A percentile compares a stretch with the other conserved stretches of the same genome.
Evolutionary conservation across 2,329 filamentous ascomycete species (phyloP).

Genomic region (Diaporthe velutina): DNA sequence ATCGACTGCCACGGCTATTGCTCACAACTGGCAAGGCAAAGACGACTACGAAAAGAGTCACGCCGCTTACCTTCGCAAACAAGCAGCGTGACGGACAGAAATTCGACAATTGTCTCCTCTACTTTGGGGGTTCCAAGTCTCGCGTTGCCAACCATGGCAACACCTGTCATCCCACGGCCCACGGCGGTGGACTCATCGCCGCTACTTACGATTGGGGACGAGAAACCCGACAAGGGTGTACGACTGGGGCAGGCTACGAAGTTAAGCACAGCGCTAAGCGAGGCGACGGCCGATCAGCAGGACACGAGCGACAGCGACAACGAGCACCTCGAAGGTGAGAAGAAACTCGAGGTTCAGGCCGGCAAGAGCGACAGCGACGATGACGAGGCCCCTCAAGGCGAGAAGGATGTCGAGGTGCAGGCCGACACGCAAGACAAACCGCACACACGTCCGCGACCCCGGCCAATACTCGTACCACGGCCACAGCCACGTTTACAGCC

Average conservation of each 20-base stretch:
- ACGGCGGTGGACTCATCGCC: slow-evolving; percentile 4
- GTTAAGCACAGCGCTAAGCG: background rate
- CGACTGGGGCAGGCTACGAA: background rate
- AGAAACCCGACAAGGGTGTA: background rate
- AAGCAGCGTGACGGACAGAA: background rate
- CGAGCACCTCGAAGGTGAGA: slow-evolving; percentile 5
- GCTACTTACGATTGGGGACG: slow-evolving; percentile 4
- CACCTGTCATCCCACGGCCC: slow-evolving; percentile 9
- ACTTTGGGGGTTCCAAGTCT: background rate
- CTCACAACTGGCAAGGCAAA: slow-evolving; percentile 15
- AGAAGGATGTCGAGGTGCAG: slow-evolving; percentile 22
- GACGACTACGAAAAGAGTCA: slow-evolving; percentile 33
- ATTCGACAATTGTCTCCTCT: background rate
- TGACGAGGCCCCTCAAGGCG: background rate
- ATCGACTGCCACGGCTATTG: slow-evolving; percentile 1
- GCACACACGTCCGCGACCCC: background rate
- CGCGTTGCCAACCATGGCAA: slow-evolving; percentile 20
- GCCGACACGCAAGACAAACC: slow-evolving; percentile 6
- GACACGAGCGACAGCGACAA: slow-evolving; percentile 22
- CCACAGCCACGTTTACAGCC: background rate
- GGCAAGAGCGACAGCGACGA: slow-evolving; percentile 8
- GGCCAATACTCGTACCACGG: background rate
- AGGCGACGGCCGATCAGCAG: slow-evolving; percentile 29
- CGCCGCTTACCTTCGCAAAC: slow-evolving; percentile 9
- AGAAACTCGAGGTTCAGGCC: slow-evolving; percentile 7